Percentiles rank a stretch among this genome's conserved stretches.
These are phyloP conservation scores for Thielaviopsis musarum DNA, from an alignment of 2,329 filamentous ascomycete species.

Conservation along the genomic window DNA sequence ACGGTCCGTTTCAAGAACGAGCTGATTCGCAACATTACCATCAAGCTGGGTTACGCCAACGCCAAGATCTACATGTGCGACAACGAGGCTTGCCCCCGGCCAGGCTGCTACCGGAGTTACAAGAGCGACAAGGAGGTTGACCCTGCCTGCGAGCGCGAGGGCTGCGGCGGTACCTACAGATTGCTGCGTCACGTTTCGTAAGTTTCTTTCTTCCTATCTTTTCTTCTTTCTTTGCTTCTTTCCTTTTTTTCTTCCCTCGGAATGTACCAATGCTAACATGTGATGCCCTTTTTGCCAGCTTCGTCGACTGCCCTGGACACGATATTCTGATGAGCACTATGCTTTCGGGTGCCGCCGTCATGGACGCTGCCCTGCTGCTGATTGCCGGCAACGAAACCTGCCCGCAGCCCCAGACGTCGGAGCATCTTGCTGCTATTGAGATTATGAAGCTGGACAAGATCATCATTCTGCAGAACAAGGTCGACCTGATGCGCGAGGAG, in stretches of 20 bases:
- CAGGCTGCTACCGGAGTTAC: conserved; percentile 90
- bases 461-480: conserved; percentile 99
- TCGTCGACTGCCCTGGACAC: conserved; percentile 98
- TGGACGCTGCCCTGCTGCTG: conserved; percentile 91
- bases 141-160: conserved; percentile 85
- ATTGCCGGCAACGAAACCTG: conserved; percentile 98
- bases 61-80: conserved; percentile 99
- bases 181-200: conserved; percentile 84
- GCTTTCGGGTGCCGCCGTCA: conserved; percentile 97
- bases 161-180: conserved; percentile 74
- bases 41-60: conserved; percentile 98
- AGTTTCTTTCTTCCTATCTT: conserved; percentile 23
- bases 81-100: conserved; percentile 75
- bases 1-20: conserved; percentile 99
- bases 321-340: conserved; percentile 99
- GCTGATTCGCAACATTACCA: conserved; percentile 96
- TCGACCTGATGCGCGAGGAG: conserved; percentile 95
- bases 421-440: conserved; percentile 96
- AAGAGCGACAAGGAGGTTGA: conserved; percentile 99
- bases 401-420: conserved; percentile 94
- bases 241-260: not conserved
- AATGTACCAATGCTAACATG: not conserved
- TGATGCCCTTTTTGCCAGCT: conserved; percentile 31
- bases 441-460: conserved; percentile 99
- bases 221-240: not conserved